phyloP scores from a whole-genome alignment of 345 rosid species.

The Gossypium raimondii region DNA sequence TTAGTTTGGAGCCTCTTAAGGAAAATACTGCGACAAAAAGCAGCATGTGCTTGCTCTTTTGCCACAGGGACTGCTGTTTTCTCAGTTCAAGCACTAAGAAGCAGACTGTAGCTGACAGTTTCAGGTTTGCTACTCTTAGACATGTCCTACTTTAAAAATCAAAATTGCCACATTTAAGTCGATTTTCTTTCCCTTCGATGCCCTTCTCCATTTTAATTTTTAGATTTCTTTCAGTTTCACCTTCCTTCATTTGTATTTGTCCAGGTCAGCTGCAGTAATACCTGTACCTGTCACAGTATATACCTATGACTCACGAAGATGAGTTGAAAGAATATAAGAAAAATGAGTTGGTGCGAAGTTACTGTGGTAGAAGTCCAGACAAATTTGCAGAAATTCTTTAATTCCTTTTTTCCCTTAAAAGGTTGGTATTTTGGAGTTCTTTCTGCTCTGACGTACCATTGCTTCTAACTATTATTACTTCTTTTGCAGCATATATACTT shows the following conservation, averaged over 20 bases:
- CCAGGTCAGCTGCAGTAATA: conserved; percentile 23
- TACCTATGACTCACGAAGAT: conserved; percentile 15
- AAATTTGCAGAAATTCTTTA: not conserved
- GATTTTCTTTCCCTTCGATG: not conserved
- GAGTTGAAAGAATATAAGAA: conserved; percentile 25
- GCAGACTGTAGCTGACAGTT: conserved; percentile 14
- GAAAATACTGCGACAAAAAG: conserved; percentile 9
- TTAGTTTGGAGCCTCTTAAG: conserved; percentile 18
- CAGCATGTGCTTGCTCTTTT: conserved; percentile 10
- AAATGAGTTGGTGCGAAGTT: not conserved
- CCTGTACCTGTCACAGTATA: conserved; percentile 15
- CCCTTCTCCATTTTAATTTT: not conserved
- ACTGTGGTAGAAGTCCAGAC: not conserved
- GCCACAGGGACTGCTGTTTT: not conserved
- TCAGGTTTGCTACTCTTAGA: conserved; percentile 29
- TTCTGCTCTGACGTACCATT: not conserved
- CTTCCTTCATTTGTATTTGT: not conserved
- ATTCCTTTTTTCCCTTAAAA: conserved; percentile 8
- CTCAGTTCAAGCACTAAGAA: conserved; percentile 8
- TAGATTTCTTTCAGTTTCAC: not conserved
- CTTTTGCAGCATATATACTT: conserved; percentile 17
- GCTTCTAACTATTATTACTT: not conserved
- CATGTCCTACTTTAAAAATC: not conserved
- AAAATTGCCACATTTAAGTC: not conserved
- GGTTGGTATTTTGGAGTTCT: conserved; percentile 13